phyloP scores from a whole-genome alignment of 2,329 filamentous ascomycete genomes.

The Cordyceps sp. region DNA sequence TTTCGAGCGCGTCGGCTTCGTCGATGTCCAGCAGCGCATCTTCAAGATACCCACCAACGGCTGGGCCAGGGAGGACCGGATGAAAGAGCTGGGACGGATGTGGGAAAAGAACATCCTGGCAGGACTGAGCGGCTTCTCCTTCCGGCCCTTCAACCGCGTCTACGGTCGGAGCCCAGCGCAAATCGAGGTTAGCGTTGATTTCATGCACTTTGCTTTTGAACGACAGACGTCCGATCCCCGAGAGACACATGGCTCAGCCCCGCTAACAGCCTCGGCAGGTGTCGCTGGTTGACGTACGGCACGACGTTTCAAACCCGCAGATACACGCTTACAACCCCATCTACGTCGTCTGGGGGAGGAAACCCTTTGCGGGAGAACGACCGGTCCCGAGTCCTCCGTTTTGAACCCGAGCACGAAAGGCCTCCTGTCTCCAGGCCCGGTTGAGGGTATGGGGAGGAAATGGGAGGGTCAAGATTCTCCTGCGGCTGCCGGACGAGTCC shows the following conservation, averaged over 20 bases:
- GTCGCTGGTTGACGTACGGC: slow-evolving; percentile 29
- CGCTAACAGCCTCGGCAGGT: slow-evolving; percentile 17
- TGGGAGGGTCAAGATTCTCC: too few species aligned
- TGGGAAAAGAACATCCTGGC: slow-evolving; percentile 26
- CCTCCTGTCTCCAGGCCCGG: too few species aligned
- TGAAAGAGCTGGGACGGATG: slow-evolving; percentile 25
- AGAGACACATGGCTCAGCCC: not conserved
- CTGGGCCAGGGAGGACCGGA: slow-evolving; percentile 30
- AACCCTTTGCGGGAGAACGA: slow-evolving; percentile 19
- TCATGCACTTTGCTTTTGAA: too few species aligned
- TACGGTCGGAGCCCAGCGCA: slow-evolving; percentile 24
- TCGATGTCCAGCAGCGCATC: slow-evolving; percentile 32
- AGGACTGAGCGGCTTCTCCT: slow-evolving; percentile 27
- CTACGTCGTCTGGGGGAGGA: slow-evolving; percentile 34
- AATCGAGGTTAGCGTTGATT: slow-evolving; percentile 32
- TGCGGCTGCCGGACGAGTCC: too few species aligned
- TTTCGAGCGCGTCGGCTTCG: slow-evolving; percentile 33
- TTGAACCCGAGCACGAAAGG: too few species aligned
- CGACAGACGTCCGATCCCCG: too few species aligned
- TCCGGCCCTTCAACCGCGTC: slow-evolving; percentile 22
- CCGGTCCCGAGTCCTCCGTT: too few species aligned
- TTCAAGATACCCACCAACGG: slow-evolving; percentile 37
- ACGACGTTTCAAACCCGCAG: slow-evolving; percentile 25
- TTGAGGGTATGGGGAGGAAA: too few species aligned
- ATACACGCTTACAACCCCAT: slow-evolving; percentile 32